phyloP scores from a whole-genome alignment of 306 rosid species.

The Delonix regia region DNA sequence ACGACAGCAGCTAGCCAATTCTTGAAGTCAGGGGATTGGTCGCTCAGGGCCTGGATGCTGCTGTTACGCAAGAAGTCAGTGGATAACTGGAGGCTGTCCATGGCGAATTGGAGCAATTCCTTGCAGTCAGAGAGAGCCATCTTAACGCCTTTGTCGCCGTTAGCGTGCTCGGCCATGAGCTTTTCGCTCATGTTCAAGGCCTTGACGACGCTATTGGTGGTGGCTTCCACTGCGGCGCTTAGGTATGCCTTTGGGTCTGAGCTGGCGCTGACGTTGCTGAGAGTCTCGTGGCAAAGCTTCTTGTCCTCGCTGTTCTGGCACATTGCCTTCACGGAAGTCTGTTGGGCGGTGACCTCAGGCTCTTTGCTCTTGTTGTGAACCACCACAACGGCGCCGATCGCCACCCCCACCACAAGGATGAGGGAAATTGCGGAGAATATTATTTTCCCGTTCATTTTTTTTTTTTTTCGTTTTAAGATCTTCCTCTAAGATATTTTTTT shows the following conservation, averaged over 20 bases:
- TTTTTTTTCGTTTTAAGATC: background rate
- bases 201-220: slow-evolving; percentile 48
- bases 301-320: slow-evolving; percentile 52
- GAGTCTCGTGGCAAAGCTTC: slow-evolving; percentile 48
- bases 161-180: slow-evolving; percentile 34
- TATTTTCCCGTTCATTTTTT: slow-evolving; percentile 45
- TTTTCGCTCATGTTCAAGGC: slow-evolving; percentile 52
- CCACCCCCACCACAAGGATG: slow-evolving; percentile 66
- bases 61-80: slow-evolving; percentile 31
- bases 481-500: background rate
- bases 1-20: slow-evolving; percentile 70
- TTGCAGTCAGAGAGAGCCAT: slow-evolving; percentile 69
- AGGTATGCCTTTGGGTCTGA: slow-evolving; percentile 49
- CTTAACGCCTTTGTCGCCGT: slow-evolving; percentile 27
- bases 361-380: slow-evolving; percentile 16
- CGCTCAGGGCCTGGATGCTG: slow-evolving; percentile 30
- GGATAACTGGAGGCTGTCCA: slow-evolving; percentile 44
- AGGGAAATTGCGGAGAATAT: slow-evolving; percentile 51
- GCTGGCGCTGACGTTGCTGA: slow-evolving; percentile 25
- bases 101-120: slow-evolving; percentile 51
- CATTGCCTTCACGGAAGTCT: slow-evolving; percentile 40
- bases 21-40: slow-evolving; percentile 47
- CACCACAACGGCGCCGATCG: slow-evolving; percentile 49
- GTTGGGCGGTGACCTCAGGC: slow-evolving; percentile 8
- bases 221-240: slow-evolving; percentile 42